Evolutionary conservation across 352 stramenopile species (phyloP), one percentile per base, ranked within the genome.

Genomic region (Phytophthora sp.): DNA sequence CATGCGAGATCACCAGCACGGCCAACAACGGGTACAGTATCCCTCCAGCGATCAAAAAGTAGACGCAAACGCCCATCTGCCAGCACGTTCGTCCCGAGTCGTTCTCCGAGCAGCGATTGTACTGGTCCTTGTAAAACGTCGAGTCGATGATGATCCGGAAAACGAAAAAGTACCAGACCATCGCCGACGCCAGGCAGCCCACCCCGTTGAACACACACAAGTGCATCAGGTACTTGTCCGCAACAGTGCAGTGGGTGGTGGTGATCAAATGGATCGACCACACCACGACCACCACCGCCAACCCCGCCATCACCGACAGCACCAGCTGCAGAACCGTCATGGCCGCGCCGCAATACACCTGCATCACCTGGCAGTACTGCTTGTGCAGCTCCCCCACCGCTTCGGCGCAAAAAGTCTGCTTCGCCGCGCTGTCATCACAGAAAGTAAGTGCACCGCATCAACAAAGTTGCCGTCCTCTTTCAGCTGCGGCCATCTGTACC

Each of bases 41-140:
- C 1, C 76, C 77, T 7, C 54, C 66, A n/a, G 56, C 66, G 17
- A 92, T 62, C 10, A 84, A 24, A 1, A 91, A 64, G 45, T 91
- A 94, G 11, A 89, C 45, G 38, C 76, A 86, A 4, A 72, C 35
- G 12, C 82, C 81, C n/a, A 94, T 84, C 23, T 80, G 69, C 85
- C 85, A 94, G 55, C 85, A 94, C 39, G 62, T 82, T n/a, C 83
- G 79, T 11, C 74, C 57, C 1, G 56, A 55, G 39, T 71, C 42
- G 55, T 91, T 91, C 45, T 84, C 76, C 9, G 51, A 75, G 69
- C 85, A 94, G 41, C 83, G 85, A 18, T 76, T 91, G 54, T 71
- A 91, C 59, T 94, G 79, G 61, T 94, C 82, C 52, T 85, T 83
- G 73, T 94, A 94, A 46, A 91, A 94, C 24, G 81, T 82, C 49